Percentiles rank a stretch among this genome's conserved stretches.
phyloP scores from a whole-genome alignment of 2,329 filamentous ascomycete genomes.

The Trichoderma asperellum region DNA sequence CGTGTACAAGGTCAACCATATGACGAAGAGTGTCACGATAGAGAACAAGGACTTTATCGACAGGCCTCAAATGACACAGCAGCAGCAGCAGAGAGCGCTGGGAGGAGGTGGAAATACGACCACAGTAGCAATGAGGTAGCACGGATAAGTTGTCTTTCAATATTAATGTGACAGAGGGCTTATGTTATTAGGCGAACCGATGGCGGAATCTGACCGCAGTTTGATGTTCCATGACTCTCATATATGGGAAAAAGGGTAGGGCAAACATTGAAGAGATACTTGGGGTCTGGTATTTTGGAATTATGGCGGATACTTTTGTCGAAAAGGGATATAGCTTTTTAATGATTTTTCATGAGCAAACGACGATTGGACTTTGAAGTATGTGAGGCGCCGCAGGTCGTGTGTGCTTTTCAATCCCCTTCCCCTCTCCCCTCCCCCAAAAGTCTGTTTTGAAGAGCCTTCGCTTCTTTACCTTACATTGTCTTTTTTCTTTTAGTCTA shows the following conservation, averaged over 20 bases:
- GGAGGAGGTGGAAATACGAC: conserved; percentile 37
- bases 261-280: not conserved
- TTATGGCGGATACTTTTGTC: not conserved
- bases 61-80: conserved; percentile 41
- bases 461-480: not conserved
- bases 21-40: conserved; percentile 91
- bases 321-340: conserved; percentile 18
- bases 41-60: conserved; percentile 79
- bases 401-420: not conserved
- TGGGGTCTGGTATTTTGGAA: conserved; percentile 7
- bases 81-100: conserved; percentile 38
- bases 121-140: conserved; percentile 43
- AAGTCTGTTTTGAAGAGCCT: not conserved
- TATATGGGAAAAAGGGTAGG: not conserved
- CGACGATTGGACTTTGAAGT: not conserved
- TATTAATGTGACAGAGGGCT: not conserved
- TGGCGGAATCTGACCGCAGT: conserved; percentile 1
- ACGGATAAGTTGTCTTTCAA: conserved; percentile 10
- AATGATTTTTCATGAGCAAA: conserved; percentile 11
- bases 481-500: not conserved
- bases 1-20: conserved; percentile 99
- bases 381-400: not conserved
- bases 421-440: not conserved
- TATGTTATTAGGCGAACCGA: conserved; percentile 1
- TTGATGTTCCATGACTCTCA: conserved; percentile 26